Conservation (phyloP, 352 stramenopile genomes). For the Pythium vanterpoolii region DNA sequence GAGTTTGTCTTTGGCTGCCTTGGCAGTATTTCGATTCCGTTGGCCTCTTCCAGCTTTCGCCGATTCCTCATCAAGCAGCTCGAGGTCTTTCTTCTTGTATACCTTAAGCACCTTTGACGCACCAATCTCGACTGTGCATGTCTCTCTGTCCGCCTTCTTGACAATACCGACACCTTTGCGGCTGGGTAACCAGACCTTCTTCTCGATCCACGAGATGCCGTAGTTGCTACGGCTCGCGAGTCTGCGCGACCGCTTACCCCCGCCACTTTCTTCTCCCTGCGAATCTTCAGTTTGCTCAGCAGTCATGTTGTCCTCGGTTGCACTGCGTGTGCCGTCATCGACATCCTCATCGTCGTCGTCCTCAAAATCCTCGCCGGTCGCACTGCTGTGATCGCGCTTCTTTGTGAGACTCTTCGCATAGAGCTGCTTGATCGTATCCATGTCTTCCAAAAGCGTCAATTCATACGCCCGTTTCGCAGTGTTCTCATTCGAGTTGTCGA, state of each 20-base stretch:
- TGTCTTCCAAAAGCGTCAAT: conserved; percentile 77
- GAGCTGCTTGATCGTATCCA: conserved; percentile 77
- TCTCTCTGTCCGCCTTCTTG: conserved; percentile 82
- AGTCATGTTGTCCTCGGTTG: conserved; percentile 44
- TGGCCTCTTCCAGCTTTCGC: conserved; percentile 49
- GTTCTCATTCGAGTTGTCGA: conserved; percentile 83
- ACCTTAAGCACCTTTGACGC: conserved; percentile 69
- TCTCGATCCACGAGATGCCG: conserved; percentile 84
- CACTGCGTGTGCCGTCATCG: conserved; percentile 45
- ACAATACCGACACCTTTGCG: conserved; percentile 76
- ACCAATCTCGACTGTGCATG: conserved; percentile 78
- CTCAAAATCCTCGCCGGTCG: conserved; percentile 31
- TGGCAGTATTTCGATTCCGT: conserved; percentile 66
- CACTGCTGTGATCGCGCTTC: conserved; percentile 41
- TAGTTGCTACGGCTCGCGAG: conserved; percentile 79
- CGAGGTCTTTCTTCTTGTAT: conserved; percentile 87
- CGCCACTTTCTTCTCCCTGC: conserved; percentile 71
- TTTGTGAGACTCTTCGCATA: conserved; percentile 63
- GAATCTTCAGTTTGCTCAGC: conserved; percentile 74
- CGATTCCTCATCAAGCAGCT: conserved; percentile 61
- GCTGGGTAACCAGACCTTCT: conserved; percentile 76
- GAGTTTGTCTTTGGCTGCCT: conserved; percentile 64
- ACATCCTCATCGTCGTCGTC: conserved; percentile 58
- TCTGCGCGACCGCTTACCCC: conserved; percentile 60
- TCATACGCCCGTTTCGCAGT: conserved; percentile 87